Base-by-base conservation (phyloP, 2,329 filamentous ascomycete genomes). In the Lasiodiplodia hormozganensis region DNA sequence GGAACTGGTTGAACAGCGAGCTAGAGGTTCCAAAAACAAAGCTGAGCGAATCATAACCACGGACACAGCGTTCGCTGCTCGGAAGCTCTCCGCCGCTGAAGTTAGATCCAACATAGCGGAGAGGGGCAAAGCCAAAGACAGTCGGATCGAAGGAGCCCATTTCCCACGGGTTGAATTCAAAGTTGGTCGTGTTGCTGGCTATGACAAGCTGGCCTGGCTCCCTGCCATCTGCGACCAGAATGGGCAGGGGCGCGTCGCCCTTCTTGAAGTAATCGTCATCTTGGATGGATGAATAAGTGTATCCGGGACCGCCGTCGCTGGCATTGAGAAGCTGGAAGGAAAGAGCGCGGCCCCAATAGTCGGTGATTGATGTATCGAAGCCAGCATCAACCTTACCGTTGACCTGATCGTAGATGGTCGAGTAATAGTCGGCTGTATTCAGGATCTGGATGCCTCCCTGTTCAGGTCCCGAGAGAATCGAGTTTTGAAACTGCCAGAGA, bases 11-110 rank as follows among this genome's bases (percentile, higher is more conserved):
- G 85, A 97, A 97, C 2, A 97, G 85, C 0, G 92, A 91, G 1
- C 90, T 93, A 25, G 90, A 93, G 0, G 94, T 97, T 62, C 94
- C 94, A 88, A 97, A 93, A 31, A 97, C 83, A 75, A 88, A 97
- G 7, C 92, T 92, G 28, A 87, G 87, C 73, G 94, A 94, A 79
- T 97, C 94, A 71, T 94, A 94, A 0, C 94, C 94, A 8, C 86
- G 84, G 18, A 96, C 85, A 75, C 94, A 97, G 34, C 81, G 77
- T 53, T 86, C 85, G 67, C 84, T 77, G 12, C 82, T 76, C 0
- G 86, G 81, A 23, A 96, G 78, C 8, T 77, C 75, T 23, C 92
- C 92, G 6, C 81, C 83, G 49, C 83, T 85, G 77, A 95, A 94
- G 71, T 89, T 89, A 1, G 92, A 92, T 2, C 92, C 92, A 2